These are phyloP conservation scores for Lithohypha guttulata DNA, from an alignment of 2,329 filamentous ascomycete genomes.

Conservation along the genomic window DNA sequence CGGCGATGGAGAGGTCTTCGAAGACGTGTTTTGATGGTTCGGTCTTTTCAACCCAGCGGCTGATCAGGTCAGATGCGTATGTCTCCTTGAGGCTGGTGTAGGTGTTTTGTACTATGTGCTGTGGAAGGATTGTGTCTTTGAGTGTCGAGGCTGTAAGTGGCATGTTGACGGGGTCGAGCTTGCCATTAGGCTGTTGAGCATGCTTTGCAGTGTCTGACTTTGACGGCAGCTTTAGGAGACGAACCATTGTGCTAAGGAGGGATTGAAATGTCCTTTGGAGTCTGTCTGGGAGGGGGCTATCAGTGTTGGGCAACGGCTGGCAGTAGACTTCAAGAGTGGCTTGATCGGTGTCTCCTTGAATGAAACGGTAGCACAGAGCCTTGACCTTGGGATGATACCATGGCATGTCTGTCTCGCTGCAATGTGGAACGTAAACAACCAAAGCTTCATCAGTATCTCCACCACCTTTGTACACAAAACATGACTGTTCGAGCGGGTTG, in stretches of 20 bases:
- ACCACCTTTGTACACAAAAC: conserved; percentile 50
- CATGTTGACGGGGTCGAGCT: conserved; percentile 49
- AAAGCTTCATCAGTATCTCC: conserved; percentile 27
- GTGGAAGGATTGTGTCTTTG: conserved; percentile 71
- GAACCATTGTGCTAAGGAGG: conserved; percentile 29
- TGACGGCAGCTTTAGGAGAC: conserved; percentile 22
- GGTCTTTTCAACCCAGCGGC: conserved; percentile 75
- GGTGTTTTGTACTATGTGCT: conserved; percentile 66
- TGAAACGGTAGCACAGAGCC: conserved; percentile 65
- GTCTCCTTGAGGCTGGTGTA: conserved; percentile 69
- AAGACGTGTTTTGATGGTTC: conserved; percentile 89
- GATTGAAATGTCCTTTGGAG: conserved; percentile 31
- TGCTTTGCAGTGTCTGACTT: conserved; percentile 49
- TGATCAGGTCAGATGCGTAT: conserved; percentile 61
- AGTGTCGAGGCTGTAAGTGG: conserved; percentile 58
- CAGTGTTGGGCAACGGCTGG: conserved; percentile 32
- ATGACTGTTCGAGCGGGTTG: conserved; percentile 67
- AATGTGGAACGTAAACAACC: conserved; percentile 71
- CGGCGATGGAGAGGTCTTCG: conserved; percentile 81
- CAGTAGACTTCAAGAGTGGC: conserved; percentile 41
- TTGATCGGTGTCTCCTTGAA: conserved; percentile 34
- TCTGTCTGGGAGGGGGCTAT: conserved; percentile 28
- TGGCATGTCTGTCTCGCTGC: conserved; percentile 52
- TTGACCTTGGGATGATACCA: conserved; percentile 78
- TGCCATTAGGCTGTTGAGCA: conserved; percentile 58